Evolutionary conservation across 2,329 filamentous ascomycete genomes (phyloP).

Genomic region (Nemania sp.): DNA sequence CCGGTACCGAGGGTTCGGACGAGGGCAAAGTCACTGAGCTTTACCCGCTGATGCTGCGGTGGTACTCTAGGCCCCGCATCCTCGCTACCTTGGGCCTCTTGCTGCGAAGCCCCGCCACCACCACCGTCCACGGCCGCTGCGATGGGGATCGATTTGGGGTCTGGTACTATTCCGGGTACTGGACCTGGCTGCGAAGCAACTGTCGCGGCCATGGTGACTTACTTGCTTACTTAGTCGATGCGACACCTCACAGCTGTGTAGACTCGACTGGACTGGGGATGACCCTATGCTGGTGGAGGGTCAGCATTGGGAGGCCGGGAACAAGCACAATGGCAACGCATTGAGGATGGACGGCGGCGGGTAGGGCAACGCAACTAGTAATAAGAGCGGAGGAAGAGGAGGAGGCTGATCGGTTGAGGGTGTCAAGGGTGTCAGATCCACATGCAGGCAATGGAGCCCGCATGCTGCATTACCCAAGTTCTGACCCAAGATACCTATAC

Average conservation of each 20-base stretch:
- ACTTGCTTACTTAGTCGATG: too few species aligned
- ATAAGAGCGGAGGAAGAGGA: neutral
- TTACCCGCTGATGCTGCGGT: constrained; percentile 53
- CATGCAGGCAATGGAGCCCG: constrained; percentile 30
- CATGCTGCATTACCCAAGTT: constrained; percentile 9
- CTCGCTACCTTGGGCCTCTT: constrained; percentile 32
- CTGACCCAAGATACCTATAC: constrained; percentile 17
- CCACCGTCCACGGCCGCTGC: constrained; percentile 37
- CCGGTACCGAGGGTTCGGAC: constrained; percentile 83
- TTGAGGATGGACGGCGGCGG: constrained; percentile 27
- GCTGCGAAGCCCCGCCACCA: constrained; percentile 38
- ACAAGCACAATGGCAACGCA: constrained; percentile 32
- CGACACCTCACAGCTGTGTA: constrained; percentile 27
- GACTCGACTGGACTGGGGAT: constrained; percentile 24
- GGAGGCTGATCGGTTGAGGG: constrained; percentile 33
- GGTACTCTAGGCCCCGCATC: constrained; percentile 46
- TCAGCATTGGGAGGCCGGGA: constrained; percentile 37
- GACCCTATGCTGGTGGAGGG: constrained; percentile 31
- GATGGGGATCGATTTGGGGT: constrained; percentile 43
- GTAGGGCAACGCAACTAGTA: constrained; percentile 18
- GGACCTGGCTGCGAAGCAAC: constrained; percentile 47
- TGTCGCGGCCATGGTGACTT: constrained; percentile 52
- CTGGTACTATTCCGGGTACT: constrained; percentile 42
- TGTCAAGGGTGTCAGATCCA: constrained; percentile 36
- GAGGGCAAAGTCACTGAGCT: constrained; percentile 73